Evolutionary conservation across 2,329 filamentous ascomycete species (phyloP), one percentile per base, ranked within the genome.

Genomic region (Ilyonectria sp.): DNA sequence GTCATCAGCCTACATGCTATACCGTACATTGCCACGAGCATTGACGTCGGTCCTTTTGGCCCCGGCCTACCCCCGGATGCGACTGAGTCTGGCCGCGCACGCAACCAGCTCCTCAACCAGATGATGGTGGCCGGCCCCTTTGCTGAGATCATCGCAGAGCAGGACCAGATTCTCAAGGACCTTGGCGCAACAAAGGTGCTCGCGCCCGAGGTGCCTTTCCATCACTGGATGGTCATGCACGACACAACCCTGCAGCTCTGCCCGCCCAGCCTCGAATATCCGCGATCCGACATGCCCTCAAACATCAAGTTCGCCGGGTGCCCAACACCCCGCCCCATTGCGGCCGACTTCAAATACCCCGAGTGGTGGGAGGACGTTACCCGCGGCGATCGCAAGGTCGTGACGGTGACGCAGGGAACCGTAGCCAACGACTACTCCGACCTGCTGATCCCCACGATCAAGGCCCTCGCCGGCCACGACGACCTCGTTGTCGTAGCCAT

Each of bases 361-460:
- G 31, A 71, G 7, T 88, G 84, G 82, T 88, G 84, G 84, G 81
- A 83, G 5, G 76, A 88, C 17, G 71, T 78, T 10, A 73, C 69
- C 23, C 69, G 50, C 53, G 74, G 70, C 0, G 68, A 79, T 21
- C 83, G 82, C 62, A 81, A 80, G 57, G 69, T 88, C 26, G 75
- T 88, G 6, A 78, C 82, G 21, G 84, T 87, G 6, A 79, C 81
- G 1, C 86, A 87, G 69, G 86, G 86, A 5, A 88, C 86, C 3
- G 70, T 85, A 3, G 80, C 78, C 9, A 69, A 71, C 21, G 74
- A 83, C 21, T 82, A 81, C 63, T 70, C 71, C 8, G 77, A 86
- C 31, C 79, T 88, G 3, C 70, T 87, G 15, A 68, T 84, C 2
- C 86, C 86, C 1, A 81, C 85, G 0, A 76, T 88, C 23, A 57